These are phyloP conservation scores for Pythium aquatile DNA, from an alignment of 352 stramenopile species.

Conservation along the genomic window DNA sequence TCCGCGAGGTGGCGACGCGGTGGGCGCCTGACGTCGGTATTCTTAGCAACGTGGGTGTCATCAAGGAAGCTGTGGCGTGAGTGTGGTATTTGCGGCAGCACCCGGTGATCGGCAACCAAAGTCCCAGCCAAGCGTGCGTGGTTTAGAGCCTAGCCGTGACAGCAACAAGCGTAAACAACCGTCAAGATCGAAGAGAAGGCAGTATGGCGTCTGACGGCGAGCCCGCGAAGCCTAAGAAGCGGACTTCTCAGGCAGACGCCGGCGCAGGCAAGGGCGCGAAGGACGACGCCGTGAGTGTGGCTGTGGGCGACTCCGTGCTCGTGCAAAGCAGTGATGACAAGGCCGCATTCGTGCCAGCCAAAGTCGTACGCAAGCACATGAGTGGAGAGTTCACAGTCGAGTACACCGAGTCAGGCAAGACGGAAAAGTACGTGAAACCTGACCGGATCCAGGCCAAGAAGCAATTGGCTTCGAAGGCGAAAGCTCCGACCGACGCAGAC, in stretches of 20 bases:
- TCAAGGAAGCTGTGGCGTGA: background rate
- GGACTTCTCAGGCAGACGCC: conserved; percentile 3
- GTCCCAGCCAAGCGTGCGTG: too few species aligned
- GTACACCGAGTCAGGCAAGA: conserved; percentile 25
- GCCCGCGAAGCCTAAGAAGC: conserved; percentile 9
- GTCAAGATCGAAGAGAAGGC: background rate
- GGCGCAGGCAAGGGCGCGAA: background rate
- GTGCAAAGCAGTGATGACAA: conserved; percentile 20
- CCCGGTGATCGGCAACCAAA: background rate
- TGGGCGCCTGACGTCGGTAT: too few species aligned
- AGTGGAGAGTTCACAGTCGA: conserved; percentile 29
- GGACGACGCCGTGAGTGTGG: background rate
- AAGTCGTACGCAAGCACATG: conserved; percentile 23
- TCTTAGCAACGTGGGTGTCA: background rate
- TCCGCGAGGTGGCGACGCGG: too few species aligned
- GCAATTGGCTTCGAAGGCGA: conserved; percentile 6
- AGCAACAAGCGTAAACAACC: background rate
- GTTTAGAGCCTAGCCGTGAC: background rate
- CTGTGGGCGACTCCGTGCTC: conserved; percentile 16
- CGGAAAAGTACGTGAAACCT: conserved; percentile 22
- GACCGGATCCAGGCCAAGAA: conserved; percentile 14
- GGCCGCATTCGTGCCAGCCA: conserved; percentile 8
- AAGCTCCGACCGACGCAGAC: background rate
- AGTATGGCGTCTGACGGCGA: conserved; percentile 14
- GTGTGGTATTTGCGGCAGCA: background rate